These are phyloP conservation scores for Xylaria curta DNA, from an alignment of 495 filamentous ascomycete genomes.

Conservation along the genomic window DNA sequence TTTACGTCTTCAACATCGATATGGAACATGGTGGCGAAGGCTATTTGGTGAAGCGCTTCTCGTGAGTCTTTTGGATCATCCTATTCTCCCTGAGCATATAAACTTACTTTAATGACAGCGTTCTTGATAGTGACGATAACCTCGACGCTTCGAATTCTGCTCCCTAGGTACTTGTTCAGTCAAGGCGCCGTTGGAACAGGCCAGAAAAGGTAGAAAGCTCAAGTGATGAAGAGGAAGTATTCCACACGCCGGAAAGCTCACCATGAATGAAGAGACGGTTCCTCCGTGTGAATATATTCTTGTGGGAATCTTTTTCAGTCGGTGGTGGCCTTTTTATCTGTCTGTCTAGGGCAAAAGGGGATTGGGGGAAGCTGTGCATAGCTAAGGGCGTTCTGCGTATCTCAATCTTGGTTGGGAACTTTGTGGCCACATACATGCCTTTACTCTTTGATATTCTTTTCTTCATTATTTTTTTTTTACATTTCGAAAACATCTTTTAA, in stretches of 20 bases:
- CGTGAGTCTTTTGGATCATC: constrained; percentile 58
- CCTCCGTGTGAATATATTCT: background rate
- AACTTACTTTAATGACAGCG: constrained; percentile 42
- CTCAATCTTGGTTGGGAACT: background rate
- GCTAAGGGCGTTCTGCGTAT: constrained; percentile 16
- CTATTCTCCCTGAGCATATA: background rate
- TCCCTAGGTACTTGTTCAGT: constrained; percentile 25
- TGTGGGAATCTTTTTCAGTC: background rate
- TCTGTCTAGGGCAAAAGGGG: background rate
- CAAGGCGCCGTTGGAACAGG: background rate
- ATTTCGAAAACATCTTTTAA: background rate
- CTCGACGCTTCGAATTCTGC: constrained; percentile 53
- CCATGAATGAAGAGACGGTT: background rate
- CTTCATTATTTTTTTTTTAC: background rate
- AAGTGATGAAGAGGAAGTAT: background rate
- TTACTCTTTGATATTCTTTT: background rate
- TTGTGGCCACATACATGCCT: background rate
- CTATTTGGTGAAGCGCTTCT: constrained; percentile 85
- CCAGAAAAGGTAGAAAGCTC: background rate
- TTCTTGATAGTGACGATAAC: constrained; percentile 59
- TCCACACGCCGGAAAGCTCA: background rate
- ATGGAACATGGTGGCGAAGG: constrained; percentile 97
- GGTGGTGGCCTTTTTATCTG: background rate
- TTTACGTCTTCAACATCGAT: constrained; percentile 94
- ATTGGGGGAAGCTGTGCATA: constrained; percentile 19